phyloP scores from a whole-genome alignment of 106 monocot species.

The Platanthera zijinensis region DNA sequence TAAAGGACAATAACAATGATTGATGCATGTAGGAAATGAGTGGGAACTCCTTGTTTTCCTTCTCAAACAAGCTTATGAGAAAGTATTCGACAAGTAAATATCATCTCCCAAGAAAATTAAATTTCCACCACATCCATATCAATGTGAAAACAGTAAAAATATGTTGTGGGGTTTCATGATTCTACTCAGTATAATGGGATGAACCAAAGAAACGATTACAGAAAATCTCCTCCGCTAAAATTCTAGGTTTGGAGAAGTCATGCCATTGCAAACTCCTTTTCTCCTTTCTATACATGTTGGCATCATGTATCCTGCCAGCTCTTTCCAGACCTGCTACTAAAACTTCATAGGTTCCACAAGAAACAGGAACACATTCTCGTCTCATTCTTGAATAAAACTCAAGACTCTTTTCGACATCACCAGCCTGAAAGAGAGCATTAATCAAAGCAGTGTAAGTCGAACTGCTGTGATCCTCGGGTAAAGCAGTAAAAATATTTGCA shows the following conservation, averaged over 20 bases:
- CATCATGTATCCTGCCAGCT: slow-evolving; percentile 49
- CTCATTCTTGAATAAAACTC: slow-evolving; percentile 51
- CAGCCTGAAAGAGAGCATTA: slow-evolving; percentile 43
- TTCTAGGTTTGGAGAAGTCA: slow-evolving; percentile 1
- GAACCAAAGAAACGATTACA: slow-evolving; percentile 46
- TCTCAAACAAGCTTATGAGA: neutral
- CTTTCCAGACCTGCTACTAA: slow-evolving; percentile 42
- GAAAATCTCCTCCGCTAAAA: slow-evolving; percentile 40
- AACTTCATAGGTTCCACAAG: slow-evolving; percentile 55
- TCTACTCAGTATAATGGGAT: neutral
- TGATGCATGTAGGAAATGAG: neutral
- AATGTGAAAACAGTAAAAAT: neutral
- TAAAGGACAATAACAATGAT: neutral
- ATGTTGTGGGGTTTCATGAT: neutral
- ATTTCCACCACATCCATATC: neutral
- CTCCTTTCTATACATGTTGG: slow-evolving; percentile 43
- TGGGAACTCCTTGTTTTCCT: neutral
- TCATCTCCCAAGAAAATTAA: neutral
- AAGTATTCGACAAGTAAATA: neutral
- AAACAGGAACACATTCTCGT: slow-evolving; percentile 28
- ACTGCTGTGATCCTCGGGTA: slow-evolving; percentile 32
- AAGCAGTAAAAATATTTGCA: slow-evolving; percentile 38
- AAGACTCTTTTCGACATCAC: slow-evolving; percentile 39
- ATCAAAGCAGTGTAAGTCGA: slow-evolving; percentile 65
- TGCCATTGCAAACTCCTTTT: slow-evolving; percentile 38